Evolutionary conservation across 371 early-diverging fungal species (phyloP), one percentile per base, ranked within the genome.

Genomic region (Zychaea mexicana): DNA sequence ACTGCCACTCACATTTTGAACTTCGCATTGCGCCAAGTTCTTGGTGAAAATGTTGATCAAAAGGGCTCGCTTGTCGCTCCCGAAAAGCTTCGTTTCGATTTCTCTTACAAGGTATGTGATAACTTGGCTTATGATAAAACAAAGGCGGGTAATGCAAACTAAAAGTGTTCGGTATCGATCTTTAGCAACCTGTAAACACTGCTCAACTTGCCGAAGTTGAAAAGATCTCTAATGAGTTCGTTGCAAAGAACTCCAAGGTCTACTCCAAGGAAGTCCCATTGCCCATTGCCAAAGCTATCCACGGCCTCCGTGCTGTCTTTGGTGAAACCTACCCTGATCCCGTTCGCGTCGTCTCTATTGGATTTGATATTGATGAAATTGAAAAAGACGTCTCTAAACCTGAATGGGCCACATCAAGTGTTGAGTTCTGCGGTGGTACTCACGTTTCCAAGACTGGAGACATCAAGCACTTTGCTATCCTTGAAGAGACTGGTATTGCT

Each of bases 351-450:
- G 96, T 98, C 10, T 91, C 96, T 10, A 88, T 98, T 70, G 95
- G 97, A 26, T 88, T 87, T 65, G 89, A 91, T 66, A 85, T 98
- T 22, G 94, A 96, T 66, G 95, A 95, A 46, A 84, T 99, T 52
- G 82, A 96, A 30, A 79, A 87, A 60, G 89, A 96, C 71, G 91
- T 94, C 1, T 69, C 84, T 36, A 93, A 96, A 69, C 84, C 85
- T 39, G 84, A 89, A 60, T 97, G 96, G 95, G 76, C 78, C 7
- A 79, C 85, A 33, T 85, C 88, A 68, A 93, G 95, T 53, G 86
- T 97, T 58, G 99, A 99, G 82, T 93, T 99, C 77, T 99, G 99
- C 78, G 99, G 99, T 74, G 99, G 99, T 69, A 98, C 99, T 70
- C 99, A 99, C 72, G 99, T 99, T 33, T 77, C 79, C 30, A 90